Base-by-base conservation (phyloP, 1,284 basidiomycete species). In the Irpex lacteus region DNA sequence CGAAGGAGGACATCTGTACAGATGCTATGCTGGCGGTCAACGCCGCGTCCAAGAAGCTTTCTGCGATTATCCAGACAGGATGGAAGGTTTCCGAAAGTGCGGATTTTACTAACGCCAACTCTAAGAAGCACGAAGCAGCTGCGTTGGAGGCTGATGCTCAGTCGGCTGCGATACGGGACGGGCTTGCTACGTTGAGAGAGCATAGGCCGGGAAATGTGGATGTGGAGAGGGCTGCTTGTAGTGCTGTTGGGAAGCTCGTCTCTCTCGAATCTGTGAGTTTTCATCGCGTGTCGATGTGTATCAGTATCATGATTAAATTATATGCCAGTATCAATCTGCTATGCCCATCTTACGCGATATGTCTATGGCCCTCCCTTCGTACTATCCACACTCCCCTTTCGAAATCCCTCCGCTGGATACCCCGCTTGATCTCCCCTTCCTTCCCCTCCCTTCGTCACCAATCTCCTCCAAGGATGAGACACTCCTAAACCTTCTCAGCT, bases 221-320 rank as follows among this genome's bases (percentile, higher is more conserved):
- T 68, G 80, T 91, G 2, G 92, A 93, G 73, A 80, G 88, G 49
- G 89, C 89, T 0, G 90, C 88, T 1, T 82, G 81, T 59, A 88
- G 85, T 66, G 75, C 92, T 3, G 71, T 85, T 5, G 85, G 83
- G 8, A 92, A 91, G 71, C 74, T 92, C 0, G 76, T 91, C 15
- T 70, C 80, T 34, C 72, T 92, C 58, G 88, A 90, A 66, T 78
- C 89, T 84, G 89, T 91, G 70, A 63, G 86, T 63, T 55, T 59
- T 50, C 47, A n/a, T 32, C n/a, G n/a, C n/a, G n/a, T n/a, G n/a
- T n/a, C n/a, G n/a, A n/a, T n/a, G n/a, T n/a, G n/a, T n/a, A n/a
- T n/a, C n/a, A n/a, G n/a, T n/a, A n/a, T n/a, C n/a, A n/a, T n/a
- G n/a, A n/a, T n/a, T n/a, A n/a, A n/a, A n/a, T n/a, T 37, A 44